These are phyloP conservation scores for Penicillium maclennaniae DNA, from an alignment of 495 filamentous ascomycete species.

Conservation along the genomic window DNA sequence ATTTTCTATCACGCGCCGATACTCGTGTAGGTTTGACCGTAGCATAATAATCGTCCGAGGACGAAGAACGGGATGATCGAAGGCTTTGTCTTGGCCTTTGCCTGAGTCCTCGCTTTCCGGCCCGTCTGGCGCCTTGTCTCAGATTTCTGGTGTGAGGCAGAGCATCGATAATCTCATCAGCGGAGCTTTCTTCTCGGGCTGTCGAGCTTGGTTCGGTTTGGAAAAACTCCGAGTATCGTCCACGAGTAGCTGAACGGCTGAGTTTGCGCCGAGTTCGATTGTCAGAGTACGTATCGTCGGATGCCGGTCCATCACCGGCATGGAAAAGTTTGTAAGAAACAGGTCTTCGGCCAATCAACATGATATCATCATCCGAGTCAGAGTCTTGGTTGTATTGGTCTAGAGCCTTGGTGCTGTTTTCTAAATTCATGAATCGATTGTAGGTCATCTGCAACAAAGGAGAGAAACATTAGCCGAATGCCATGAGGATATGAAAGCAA, in stretches of 20 bases:
- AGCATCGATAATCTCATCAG: constrained; percentile 4
- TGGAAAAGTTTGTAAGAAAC: background rate
- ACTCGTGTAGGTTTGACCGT: constrained; percentile 14
- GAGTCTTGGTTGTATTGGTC: constrained; percentile 16
- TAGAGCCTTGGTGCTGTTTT: constrained; percentile 32
- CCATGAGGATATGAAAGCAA: background rate
- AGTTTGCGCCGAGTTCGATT: background rate
- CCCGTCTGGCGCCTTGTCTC: background rate
- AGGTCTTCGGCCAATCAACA: background rate
- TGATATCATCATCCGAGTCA: constrained; percentile 16
- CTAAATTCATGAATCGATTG: constrained; percentile 26
- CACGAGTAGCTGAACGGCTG: background rate
- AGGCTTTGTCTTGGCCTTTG: background rate
- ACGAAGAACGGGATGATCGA: background rate
- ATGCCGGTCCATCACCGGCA: constrained; percentile 8
- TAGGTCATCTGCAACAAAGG: constrained; percentile 22
- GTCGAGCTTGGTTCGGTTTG: background rate
- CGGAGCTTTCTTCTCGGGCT: background rate
- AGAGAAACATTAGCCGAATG: constrained; percentile 10
- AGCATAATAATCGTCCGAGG: constrained; percentile 15
- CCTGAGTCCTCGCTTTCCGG: background rate
- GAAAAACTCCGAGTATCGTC: constrained; percentile 5
- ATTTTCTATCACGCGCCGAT: constrained; percentile 28
- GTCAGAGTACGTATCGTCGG: background rate
- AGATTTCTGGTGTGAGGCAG: background rate